Evolutionary conservation across 1,284 basidiomycete species (phyloP).

Genomic region (Chalciporus sp.): DNA sequence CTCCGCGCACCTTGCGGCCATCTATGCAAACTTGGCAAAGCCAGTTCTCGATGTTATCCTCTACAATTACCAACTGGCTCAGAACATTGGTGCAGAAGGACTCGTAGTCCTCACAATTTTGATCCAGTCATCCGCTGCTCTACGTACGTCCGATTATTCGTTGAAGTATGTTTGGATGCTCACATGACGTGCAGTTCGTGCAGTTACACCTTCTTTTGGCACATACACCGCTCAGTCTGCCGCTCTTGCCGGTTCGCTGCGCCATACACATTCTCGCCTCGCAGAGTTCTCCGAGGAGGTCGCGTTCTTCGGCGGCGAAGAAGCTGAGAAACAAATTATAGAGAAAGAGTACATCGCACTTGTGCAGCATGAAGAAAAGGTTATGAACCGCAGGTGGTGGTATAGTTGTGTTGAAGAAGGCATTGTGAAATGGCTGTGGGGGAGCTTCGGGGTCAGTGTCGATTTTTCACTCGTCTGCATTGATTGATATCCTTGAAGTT

Average conservation of each 20-base stretch:
- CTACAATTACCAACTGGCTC: conserved; percentile 95
- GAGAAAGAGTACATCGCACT: conserved; percentile 90
- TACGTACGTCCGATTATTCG: conserved; percentile 56
- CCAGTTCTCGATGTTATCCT: conserved; percentile 91
- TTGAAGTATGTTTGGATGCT: not conserved
- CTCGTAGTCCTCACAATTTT: conserved; percentile 83
- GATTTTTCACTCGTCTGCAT: not conserved
- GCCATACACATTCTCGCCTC: conserved; percentile 92
- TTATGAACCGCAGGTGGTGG: conserved; percentile 84
- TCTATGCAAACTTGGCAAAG: conserved; percentile 94
- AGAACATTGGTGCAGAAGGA: conserved; percentile 94
- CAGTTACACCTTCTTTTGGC: conserved; percentile 92
- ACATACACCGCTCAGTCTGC: conserved; percentile 85
- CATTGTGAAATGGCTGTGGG: conserved; percentile 98
- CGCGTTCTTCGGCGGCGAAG: conserved; percentile 90
- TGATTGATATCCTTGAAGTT: conserved; percentile 48
- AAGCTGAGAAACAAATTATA: conserved; percentile 90
- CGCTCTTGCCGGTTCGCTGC: conserved; percentile 85
- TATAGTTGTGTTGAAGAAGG: conserved; percentile 94
- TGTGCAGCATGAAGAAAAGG: conserved; percentile 86
- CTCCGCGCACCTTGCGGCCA: conserved; percentile 88
- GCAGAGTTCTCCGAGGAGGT: conserved; percentile 95
- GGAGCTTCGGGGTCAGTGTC: conserved; percentile 79
- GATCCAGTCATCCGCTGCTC: conserved; percentile 79
- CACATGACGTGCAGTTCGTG: conserved; percentile 59